Evolutionary conservation across 495 filamentous ascomycete genomes (phyloP), one percentile per base, ranked within the genome.

Genomic region (Acidiella bohemica): DNA sequence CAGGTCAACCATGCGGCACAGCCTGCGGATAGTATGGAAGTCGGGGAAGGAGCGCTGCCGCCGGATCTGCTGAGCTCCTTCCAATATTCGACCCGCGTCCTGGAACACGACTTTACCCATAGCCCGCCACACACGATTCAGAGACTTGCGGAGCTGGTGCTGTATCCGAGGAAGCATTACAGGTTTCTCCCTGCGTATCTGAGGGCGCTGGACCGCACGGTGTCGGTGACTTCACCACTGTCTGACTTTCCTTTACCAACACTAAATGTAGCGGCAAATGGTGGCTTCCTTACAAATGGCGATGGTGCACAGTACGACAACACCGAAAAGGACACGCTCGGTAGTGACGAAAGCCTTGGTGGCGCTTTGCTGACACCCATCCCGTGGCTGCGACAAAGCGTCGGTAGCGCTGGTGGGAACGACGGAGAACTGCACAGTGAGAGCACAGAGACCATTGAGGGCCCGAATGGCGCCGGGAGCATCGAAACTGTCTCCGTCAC

Each of bases 351-450:
- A 51, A 81, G 75, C 13, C 65, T 97, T 5, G 88, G 90, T 27
- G 90, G 90, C 8, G 90, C 92, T 0, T 70, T 94, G 25, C 67
- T 97, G 18, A 95, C 90, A 0, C 88, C 88, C 0, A 97, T 97
- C 32, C 82, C 86, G 0, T 96, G 90, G 90, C 62, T 94, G 6
- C 64, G 48, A 13, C 42, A 58, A 39, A 54, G 53, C 25, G 54
- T 32, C 31, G 20, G 53, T 49, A 21, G 32, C 50, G 50, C 23
- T 39, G 44, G 20, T 27, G 31, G 19, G 36, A 45, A 16, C 51
- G 55, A 65, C 21, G 55, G 59, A 28, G 71, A 76, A 41, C 62
- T 84, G 14, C 69, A 67, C 44, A 80, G 73, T 3, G 77, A 84
- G 53, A 70, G 65, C 48, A 80, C 77, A 3, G 71, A 76, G 49